Evolutionary conservation across 768 basidiomycete genomes (phyloP).

Genomic region (Tulasnella sp.): DNA sequence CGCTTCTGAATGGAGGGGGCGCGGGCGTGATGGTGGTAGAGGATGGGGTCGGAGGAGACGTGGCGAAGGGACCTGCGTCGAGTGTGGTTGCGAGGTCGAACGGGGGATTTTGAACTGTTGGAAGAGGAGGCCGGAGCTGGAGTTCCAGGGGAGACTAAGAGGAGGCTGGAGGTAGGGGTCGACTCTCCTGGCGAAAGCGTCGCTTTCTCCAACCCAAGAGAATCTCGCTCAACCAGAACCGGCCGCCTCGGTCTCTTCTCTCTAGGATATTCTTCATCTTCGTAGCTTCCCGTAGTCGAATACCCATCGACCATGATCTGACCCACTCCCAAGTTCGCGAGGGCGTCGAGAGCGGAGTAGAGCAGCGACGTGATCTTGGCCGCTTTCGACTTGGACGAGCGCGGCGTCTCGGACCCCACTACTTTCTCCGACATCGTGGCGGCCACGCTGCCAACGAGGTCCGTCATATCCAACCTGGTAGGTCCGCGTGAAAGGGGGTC

Average conservation of each 20-base stretch:
- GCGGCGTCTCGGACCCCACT: too few species aligned
- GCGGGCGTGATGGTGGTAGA: slow-evolving; percentile 6
- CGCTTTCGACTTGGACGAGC: neutral
- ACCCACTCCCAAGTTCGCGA: neutral
- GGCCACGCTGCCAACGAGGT: neutral
- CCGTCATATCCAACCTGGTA: neutral
- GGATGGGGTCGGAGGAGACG: neutral
- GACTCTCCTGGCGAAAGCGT: neutral
- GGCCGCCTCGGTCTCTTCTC: neutral
- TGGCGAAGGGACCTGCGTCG: neutral
- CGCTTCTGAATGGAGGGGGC: neutral
- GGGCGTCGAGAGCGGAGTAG: neutral
- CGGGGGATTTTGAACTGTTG: neutral
- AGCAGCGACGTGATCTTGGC: neutral
- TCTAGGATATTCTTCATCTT: neutral
- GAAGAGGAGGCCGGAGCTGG: neutral
- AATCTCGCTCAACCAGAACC: neutral
- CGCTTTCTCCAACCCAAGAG: neutral
- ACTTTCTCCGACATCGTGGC: neutral
- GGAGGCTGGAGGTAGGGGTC: neutral
- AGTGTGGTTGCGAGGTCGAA: neutral
- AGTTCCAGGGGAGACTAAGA: neutral
- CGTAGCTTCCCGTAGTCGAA: neutral
- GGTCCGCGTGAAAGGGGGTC: neutral
- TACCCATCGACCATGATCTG: neutral